Conservation (phyloP, 257 asterid genomes). For the Plantago major region DNA sequence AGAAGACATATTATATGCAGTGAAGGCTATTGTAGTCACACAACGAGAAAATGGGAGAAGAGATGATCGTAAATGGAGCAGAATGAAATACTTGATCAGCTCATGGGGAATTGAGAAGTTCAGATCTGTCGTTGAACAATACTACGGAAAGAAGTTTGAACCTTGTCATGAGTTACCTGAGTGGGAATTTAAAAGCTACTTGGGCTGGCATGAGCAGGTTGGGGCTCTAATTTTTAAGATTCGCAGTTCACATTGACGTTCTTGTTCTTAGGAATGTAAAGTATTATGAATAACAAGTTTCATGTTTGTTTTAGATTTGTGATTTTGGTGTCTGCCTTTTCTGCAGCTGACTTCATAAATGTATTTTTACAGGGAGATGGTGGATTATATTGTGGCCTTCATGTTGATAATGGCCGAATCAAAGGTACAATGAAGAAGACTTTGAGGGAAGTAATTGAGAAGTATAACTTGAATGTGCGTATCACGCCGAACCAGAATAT, state of each 20-base stretch:
- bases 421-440: slow-evolving; percentile 78
- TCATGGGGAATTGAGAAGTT: slow-evolving; percentile 98
- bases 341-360: slow-evolving; percentile 6
- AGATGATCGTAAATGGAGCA: slow-evolving; percentile 95
- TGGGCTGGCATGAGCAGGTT: slow-evolving; percentile 99
- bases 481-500: slow-evolving; percentile 94
- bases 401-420: slow-evolving; percentile 87
- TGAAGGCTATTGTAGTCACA: slow-evolving; percentile 92
- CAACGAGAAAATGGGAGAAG: slow-evolving; percentile 95
- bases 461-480: slow-evolving; percentile 80
- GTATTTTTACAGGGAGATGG: slow-evolving; percentile 75
- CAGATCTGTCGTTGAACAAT: slow-evolving; percentile 71
- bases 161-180: slow-evolving; percentile 78
- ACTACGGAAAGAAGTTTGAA: slow-evolving; percentile 81
- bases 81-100: slow-evolving; percentile 88
- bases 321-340: slow-evolving; percentile 5
- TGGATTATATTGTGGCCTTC: slow-evolving; percentile 81
- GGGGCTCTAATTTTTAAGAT: slow-evolving; percentile 6
- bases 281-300: not conserved
- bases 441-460: slow-evolving; percentile 76
- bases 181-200: slow-evolving; percentile 94
- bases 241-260: slow-evolving; percentile 6
- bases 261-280: not conserved
- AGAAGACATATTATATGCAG: slow-evolving; percentile 81
- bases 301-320: not conserved